Base-by-base conservation (phyloP, 768 basidiomycete species). In the Leucosporidium creatinivorum region DNA sequence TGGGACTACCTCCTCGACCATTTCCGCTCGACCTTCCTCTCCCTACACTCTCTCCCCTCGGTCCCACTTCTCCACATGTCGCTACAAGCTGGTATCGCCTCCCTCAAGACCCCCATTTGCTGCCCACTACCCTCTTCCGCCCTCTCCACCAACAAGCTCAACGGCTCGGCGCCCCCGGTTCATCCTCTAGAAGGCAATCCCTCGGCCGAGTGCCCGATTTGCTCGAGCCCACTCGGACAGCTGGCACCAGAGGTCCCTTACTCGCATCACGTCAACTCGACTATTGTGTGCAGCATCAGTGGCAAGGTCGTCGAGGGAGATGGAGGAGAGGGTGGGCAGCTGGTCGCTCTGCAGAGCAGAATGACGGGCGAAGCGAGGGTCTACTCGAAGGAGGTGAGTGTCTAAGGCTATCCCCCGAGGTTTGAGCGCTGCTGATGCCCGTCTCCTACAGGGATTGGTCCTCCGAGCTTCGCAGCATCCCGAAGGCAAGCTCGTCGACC, bases 221-320 rank as follows among this genome's bases (percentile, higher is more conserved):
- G 96, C 78, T 89, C 91, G 63, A 80, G 80, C 23, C 82, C 84
- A 50, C 85, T 86, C 28, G 81, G 87, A 26, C 81, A 83, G 67
- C 84, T 99, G 12, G 91, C 89, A 17, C 81, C 83, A 65, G 89
- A 92, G 70, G 91, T 97, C 0, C 93, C 96, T 1, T 86, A 84
- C 76, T 90, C 89, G 73, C 93, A 98, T 79, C 93, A 98, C 77
- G 86, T 88, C 50, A 97, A 94, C 76, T 94, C 92, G 26, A 94
- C 91, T 0, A 90, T 99, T 63, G 93, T 98, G 21, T 98, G 96
- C 76, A 80, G 86, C 61, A 83, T 97, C 75, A 91, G 85, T 69
- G 93, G 94, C 30, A 86, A 87, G 77, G 93, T 98, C 64, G 94
- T 98, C 88, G 89, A 96, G 74, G 93, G 86, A 71, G 86, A 92